These are phyloP conservation scores for Psilocybe azurescens DNA, from an alignment of 768 basidiomycete species.

Conservation along the genomic window DNA sequence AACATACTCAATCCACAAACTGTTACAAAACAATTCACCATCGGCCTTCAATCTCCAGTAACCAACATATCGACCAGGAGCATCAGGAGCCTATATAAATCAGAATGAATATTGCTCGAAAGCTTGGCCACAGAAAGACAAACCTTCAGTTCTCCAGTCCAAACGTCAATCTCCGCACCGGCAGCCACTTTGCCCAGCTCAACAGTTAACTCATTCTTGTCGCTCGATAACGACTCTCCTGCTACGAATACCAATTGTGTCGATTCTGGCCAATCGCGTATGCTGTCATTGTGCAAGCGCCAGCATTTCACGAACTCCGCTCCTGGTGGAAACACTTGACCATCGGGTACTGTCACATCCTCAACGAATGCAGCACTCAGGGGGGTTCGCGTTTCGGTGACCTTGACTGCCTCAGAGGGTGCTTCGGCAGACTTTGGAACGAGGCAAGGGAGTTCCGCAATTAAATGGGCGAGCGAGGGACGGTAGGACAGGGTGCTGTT, in stretches of 20 bases:
- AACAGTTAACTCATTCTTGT: constrained; percentile 19
- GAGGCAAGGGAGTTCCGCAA: constrained; percentile 8
- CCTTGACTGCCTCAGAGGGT: constrained; percentile 2
- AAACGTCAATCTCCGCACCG: constrained; percentile 66
- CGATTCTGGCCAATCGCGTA: constrained; percentile 64
- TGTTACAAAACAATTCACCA: constrained; percentile 70
- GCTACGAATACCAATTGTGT: constrained; percentile 76
- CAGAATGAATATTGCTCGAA: not conserved
- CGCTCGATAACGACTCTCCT: constrained; percentile 54
- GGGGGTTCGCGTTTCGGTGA: constrained; percentile 14
- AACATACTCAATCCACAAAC: constrained; percentile 81
- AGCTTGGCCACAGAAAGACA: constrained; percentile 24
- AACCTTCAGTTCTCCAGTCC: constrained; percentile 79
- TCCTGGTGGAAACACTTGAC: constrained; percentile 80
- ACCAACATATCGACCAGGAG: constrained; percentile 72
- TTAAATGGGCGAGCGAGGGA: constrained; percentile 11
- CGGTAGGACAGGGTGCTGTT: constrained; percentile 1
- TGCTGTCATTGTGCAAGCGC: constrained; percentile 73
- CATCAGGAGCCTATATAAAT: constrained; percentile 66
- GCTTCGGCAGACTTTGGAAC: constrained; percentile 18
- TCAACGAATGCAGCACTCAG: constrained; percentile 63
- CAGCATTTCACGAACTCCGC: constrained; percentile 89
- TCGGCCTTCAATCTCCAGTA: constrained; percentile 78
- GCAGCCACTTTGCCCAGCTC: constrained; percentile 60
- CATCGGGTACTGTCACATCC: constrained; percentile 76